Conservation (phyloP, 805 yeast species). For the Blastobotrys mokoenaii region DNA sequence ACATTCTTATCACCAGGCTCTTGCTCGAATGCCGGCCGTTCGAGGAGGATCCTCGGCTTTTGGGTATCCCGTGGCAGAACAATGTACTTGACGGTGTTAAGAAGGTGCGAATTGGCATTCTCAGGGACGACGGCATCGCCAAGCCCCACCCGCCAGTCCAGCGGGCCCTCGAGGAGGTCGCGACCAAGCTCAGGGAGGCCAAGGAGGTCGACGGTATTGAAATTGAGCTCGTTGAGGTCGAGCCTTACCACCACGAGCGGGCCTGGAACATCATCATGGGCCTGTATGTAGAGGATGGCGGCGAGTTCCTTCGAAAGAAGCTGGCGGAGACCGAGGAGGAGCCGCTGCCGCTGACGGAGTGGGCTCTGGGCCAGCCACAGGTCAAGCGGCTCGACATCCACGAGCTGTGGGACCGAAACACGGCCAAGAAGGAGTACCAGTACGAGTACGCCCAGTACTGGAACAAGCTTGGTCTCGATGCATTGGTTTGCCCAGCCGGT, state of each 20-base stretch:
- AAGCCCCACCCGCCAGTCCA: constrained; percentile 43
- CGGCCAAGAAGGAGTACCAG: not conserved
- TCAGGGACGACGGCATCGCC: constrained; percentile 35
- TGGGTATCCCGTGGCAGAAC: constrained; percentile 48
- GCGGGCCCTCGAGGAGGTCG: constrained; percentile 35
- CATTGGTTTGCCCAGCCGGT: constrained; percentile 9
- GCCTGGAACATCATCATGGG: constrained; percentile 26
- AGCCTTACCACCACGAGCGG: constrained; percentile 23
- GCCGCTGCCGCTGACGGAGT: constrained; percentile 22
- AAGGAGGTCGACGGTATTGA: constrained; percentile 7
- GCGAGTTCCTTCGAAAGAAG: constrained; percentile 43
- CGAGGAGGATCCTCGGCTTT: constrained; percentile 35
- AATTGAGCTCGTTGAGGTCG: constrained; percentile 23
- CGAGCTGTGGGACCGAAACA: constrained; percentile 8
- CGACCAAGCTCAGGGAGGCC: constrained; percentile 13
- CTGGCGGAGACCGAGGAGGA: constrained; percentile 67
- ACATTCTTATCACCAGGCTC: constrained; percentile 33
- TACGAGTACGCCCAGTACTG: constrained; percentile 3
- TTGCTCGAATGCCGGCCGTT: constrained; percentile 36
- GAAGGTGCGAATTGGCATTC: constrained; percentile 30
- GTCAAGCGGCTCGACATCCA: constrained; percentile 4
- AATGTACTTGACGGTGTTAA: constrained; percentile 22
- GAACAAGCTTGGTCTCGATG: constrained; percentile 9
- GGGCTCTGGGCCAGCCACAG: constrained; percentile 5
- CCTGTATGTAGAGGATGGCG: constrained; percentile 63